A percentile compares a stretch with the other conserved stretches of the same genome.
These are phyloP conservation scores for Nicotiana attenuata DNA, from an alignment of 257 asterid species.

Conservation along the genomic window DNA sequence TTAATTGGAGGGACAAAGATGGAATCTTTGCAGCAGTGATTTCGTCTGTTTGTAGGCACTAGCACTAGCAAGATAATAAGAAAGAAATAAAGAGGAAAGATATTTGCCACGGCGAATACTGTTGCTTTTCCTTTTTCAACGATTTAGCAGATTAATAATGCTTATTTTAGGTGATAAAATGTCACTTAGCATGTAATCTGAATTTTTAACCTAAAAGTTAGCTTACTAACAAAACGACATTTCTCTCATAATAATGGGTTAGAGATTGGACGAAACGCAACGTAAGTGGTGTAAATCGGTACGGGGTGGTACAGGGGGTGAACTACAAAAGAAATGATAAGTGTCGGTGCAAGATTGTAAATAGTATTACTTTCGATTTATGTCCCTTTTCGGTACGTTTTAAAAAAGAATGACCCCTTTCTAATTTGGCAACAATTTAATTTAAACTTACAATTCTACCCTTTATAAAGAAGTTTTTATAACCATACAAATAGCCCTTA, in stretches of 20 bases:
- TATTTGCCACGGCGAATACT: not conserved
- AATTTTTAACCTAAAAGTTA: not conserved
- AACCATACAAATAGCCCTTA: too few species aligned
- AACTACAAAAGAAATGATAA: not conserved
- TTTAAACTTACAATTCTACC: too few species aligned
- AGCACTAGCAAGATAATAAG: too few species aligned
- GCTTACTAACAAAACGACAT: not conserved
- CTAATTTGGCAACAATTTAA: too few species aligned
- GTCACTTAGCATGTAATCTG: not conserved
- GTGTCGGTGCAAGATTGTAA: too few species aligned
- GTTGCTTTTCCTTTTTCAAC: not conserved
- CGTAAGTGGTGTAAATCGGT: not conserved
- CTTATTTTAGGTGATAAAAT: not conserved
- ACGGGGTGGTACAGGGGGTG: not conserved
- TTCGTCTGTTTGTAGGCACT: constrained; percentile 50
- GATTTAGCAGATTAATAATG: not conserved
- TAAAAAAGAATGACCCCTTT: too few species aligned
- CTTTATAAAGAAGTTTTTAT: too few species aligned
- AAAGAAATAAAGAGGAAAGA: constrained; percentile 11
- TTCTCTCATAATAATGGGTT: not conserved
- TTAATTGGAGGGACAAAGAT: not conserved
- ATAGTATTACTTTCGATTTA: too few species aligned
- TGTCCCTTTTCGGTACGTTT: too few species aligned
- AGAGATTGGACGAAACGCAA: not conserved
- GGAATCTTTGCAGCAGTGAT: constrained; percentile 40